Percentiles rank a stretch among this genome's conserved stretches.
Conservation (phyloP, 1,284 basidiomycete species). For the Schizopora paradoxa region DNA sequence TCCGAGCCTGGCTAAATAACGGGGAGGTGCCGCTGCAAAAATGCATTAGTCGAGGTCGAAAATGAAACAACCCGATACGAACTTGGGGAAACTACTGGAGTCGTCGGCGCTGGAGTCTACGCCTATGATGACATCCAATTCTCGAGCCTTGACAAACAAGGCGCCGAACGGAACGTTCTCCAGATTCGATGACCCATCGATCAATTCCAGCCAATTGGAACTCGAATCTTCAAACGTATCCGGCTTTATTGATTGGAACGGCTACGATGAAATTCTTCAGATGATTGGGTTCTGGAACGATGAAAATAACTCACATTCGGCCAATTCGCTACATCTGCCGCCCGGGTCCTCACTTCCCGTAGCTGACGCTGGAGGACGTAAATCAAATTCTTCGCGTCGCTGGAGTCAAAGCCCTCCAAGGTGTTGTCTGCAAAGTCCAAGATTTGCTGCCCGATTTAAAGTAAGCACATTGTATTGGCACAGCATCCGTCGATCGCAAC, state of each 20-base stretch:
- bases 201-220: slow-evolving; percentile 46
- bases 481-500: too few relatives aligned
- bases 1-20: slow-evolving; percentile 37
- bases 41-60: neutral
- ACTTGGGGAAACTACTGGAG: slow-evolving; percentile 59
- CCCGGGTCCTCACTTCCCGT: slow-evolving; percentile 42
- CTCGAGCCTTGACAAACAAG: slow-evolving; percentile 57
- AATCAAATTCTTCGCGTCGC: slow-evolving; percentile 36
- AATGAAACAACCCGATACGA: slow-evolving; percentile 22
- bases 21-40: slow-evolving; percentile 43
- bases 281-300: slow-evolving; percentile 2
- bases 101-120: slow-evolving; percentile 64
- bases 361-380: slow-evolving; percentile 45
- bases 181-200: slow-evolving; percentile 54
- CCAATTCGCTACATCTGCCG: slow-evolving; percentile 63
- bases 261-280: slow-evolving; percentile 24
- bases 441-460: slow-evolving; percentile 35
- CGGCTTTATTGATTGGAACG: slow-evolving; percentile 46
- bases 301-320: slow-evolving; percentile 39
- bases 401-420: slow-evolving; percentile 35
- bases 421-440: slow-evolving; percentile 40
- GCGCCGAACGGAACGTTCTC: slow-evolving; percentile 66
- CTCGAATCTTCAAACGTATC: slow-evolving; percentile 40
- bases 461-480: too few relatives aligned
- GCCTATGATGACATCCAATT: slow-evolving; percentile 64